Evolutionary conservation across 257 asterid species (phyloP), one percentile per base, ranked within the genome.

Genomic region (Penstemon eatonii): DNA sequence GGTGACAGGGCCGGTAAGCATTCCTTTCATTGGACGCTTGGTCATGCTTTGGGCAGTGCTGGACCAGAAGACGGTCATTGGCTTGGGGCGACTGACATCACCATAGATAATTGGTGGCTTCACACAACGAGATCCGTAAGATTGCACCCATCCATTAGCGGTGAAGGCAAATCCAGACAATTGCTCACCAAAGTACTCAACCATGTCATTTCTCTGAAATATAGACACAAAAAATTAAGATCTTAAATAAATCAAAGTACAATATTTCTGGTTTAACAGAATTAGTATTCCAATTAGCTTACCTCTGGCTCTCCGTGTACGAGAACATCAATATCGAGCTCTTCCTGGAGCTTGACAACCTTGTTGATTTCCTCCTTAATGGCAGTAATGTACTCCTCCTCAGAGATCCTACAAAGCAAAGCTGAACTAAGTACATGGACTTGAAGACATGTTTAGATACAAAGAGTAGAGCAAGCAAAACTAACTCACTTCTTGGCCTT

Each of bases 241-340:
- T 43, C 4, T 8, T 63, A 39, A 8, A n/a, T 25, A 7, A 38
- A 64, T 13, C 15, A 4, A 57, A 53, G 46, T 3, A 60, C 6
- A 15, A 5, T 41, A 51, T 66, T 42, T 37, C 43, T 9, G 11
- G 10, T 12, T 42, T 44, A 36, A 46, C 33, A 40, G 13, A 25
- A 36, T 18, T 37, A 7, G 45, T 9, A 42, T 39, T 11, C 6
- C n/a, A n/a, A 69, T 36, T 67, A 12, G 56, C 72, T 75, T 78
- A 84, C 93, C 90, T 86, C 93, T 46, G 93, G 93, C 75, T 86
- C 90, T 73, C 93, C 93, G n/a, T 86, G 93, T 63, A 86, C 93
- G 70, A 86, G 78, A 75, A 86, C 93, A 71, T 86, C 90, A 66
- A 86, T 86, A 49, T 86, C 93, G 51, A 84, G 90, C 60, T 86